Percentiles rank a stretch among this genome's conserved stretches.
phyloP scores from a whole-genome alignment of 352 stramenopile genomes.

The Thalassiosira exigua region DNA sequence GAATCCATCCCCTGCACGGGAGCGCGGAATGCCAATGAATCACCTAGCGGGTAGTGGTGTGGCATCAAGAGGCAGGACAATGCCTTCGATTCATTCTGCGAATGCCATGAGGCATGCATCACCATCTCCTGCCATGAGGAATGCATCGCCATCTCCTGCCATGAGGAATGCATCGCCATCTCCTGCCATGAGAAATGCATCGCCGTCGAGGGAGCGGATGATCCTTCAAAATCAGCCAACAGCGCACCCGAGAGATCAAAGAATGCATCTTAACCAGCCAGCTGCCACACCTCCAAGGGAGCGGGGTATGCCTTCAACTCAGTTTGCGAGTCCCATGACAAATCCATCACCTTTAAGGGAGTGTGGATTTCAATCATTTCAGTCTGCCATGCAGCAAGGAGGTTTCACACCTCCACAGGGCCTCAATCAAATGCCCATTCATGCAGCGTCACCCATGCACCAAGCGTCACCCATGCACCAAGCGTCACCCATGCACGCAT shows the following conservation, averaged over 20 bases:
- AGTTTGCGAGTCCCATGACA: conserved; percentile 5
- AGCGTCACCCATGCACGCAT: conserved; percentile 5
- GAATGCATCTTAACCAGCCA: no score
- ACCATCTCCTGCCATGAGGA: conserved; percentile 1
- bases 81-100: conserved; percentile 8
- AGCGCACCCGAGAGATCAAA: background rate
- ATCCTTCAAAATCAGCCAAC: background rate
- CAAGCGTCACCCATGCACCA: conserved; percentile 2
- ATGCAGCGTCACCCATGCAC: conserved; percentile 1
- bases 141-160: conserved; percentile 20
- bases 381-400: background rate
- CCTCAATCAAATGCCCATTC: background rate
- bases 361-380: no score
- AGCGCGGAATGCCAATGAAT: no score
- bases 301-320: conserved; percentile 6
- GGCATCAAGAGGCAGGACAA: background rate
- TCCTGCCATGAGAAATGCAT: background rate
- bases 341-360: background rate
- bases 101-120: conserved; percentile 1
- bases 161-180: conserved; percentile 4
- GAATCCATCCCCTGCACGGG: no score
- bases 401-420: background rate
- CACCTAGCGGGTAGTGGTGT: no score
- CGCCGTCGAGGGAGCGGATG: conserved; percentile 16
- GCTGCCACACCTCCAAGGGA: conserved; percentile 1